These are phyloP conservation scores for Podosphaera fusca DNA, from an alignment of 2,329 filamentous ascomycete species.

Conservation along the genomic window DNA sequence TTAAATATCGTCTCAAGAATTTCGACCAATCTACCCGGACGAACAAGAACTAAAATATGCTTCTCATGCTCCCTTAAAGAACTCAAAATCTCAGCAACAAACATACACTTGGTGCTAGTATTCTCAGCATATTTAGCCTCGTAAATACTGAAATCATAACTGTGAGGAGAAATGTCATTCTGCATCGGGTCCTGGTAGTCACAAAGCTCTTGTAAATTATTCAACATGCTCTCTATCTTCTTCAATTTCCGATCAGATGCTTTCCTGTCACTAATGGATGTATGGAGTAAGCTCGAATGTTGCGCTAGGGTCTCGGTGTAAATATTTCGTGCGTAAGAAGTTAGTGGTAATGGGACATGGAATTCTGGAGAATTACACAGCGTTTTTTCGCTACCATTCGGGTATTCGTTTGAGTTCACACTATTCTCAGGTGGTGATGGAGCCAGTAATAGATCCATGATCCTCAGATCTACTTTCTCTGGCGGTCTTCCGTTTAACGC, in stretches of 20 bases:
- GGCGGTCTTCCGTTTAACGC: no score
- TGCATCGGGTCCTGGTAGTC: constrained; percentile 31
- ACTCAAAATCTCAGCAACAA: constrained; percentile 31
- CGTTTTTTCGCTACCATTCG: constrained; percentile 6
- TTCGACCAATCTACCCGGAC: constrained; percentile 25
- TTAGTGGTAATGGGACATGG: constrained; percentile 32
- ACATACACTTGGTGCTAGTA: constrained; percentile 36
- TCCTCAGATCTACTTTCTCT: no score
- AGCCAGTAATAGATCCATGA: no score
- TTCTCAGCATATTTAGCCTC: constrained; percentile 28
- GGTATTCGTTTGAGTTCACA: no score
- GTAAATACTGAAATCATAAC: constrained; percentile 20
- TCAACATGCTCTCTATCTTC: constrained; percentile 28
- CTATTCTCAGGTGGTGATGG: no score
- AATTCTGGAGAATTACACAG: constrained; percentile 18
- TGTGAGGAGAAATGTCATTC: constrained; percentile 19
- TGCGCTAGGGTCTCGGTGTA: constrained; percentile 28
- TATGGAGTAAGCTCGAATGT: constrained; percentile 21
- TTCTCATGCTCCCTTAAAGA: constrained; percentile 21
- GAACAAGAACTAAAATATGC: constrained; percentile 30
- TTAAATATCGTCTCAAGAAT: constrained; percentile 28
- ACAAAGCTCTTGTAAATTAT: constrained; percentile 28
- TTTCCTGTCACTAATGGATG: constrained; percentile 24
- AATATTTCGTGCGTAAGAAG: constrained; percentile 25
- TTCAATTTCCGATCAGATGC: constrained; percentile 20